A percentile compares a stretch with the other conserved stretches of the same genome.
Conservation (phyloP, 1,139 yeast genomes). For the Yamadazyma songkhlaensis region DNA sequence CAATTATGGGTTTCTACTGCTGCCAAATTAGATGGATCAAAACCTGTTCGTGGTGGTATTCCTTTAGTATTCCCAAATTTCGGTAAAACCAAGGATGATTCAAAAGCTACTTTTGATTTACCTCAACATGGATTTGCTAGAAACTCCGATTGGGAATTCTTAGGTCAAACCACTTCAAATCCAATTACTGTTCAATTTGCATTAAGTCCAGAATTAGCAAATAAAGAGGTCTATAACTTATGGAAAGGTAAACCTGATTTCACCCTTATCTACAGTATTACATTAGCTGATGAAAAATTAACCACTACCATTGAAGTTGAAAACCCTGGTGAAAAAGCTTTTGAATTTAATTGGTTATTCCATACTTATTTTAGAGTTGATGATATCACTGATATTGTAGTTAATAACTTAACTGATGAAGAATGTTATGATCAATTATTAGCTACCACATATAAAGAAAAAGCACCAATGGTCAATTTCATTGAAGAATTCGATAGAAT, state of each 20-base stretch:
- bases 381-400: constrained; percentile 74
- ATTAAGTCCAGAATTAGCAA: constrained; percentile 78
- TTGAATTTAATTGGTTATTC: constrained; percentile 92
- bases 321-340: constrained; percentile 60
- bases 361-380: constrained; percentile 82
- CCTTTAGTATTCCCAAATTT: constrained; percentile 95
- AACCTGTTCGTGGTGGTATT: constrained; percentile 95
- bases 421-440: constrained; percentile 73
- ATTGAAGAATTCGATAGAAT: constrained; percentile 82
- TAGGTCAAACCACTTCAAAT: constrained; percentile 66
- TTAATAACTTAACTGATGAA: constrained; percentile 73
- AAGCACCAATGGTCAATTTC: constrained; percentile 69
- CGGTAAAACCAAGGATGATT: constrained; percentile 57
- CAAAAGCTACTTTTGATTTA: constrained; percentile 44
- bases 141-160: constrained; percentile 83
- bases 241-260: constrained; percentile 63
- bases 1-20: constrained; percentile 63
- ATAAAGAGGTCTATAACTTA: constrained; percentile 54
- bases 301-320: constrained; percentile 71
- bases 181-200: constrained; percentile 83
- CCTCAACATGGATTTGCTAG: constrained; percentile 98
- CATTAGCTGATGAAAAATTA: constrained; percentile 51
- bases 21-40: constrained; percentile 84
- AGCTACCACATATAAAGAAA: constrained; percentile 61
- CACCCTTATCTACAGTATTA: constrained; percentile 69